Evolutionary conservation across 2,329 filamentous ascomycete genomes (phyloP).

Genomic region (Diaporthe sp.): DNA sequence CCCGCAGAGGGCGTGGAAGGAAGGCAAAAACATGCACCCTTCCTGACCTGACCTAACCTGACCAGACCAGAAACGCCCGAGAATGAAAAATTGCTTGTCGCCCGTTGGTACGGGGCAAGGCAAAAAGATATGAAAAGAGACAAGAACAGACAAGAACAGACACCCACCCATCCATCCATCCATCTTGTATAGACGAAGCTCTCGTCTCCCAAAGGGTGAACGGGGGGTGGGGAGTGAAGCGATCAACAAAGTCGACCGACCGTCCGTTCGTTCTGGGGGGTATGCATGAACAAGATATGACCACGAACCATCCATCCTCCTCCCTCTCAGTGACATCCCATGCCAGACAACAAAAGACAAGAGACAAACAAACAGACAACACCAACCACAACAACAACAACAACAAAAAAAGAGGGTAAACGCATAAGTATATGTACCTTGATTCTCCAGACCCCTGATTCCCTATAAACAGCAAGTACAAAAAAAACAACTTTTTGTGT

Average conservation of each 20-base stretch:
- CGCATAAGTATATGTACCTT: constrained; percentile 23
- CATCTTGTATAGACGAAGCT: background rate
- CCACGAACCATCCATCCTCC: background rate
- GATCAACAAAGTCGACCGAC: background rate
- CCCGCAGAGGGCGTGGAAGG: too few species aligned
- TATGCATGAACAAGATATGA: constrained; percentile 5
- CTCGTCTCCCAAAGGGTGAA: background rate
- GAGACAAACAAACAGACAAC: background rate
- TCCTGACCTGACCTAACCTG: background rate
- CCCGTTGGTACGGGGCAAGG: background rate
- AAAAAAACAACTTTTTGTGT: constrained; percentile 4
- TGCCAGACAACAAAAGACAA: background rate
- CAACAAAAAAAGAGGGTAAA: background rate
- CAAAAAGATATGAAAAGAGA: too few species aligned
- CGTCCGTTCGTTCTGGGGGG: constrained; percentile 2
- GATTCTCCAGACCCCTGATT: background rate
- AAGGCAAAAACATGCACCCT: background rate
- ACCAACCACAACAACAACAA: background rate
- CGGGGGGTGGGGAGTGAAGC: background rate
- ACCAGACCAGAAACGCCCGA: constrained; percentile 6
- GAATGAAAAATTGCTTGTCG: background rate
- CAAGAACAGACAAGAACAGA: too few species aligned
- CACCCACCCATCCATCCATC: too few species aligned
- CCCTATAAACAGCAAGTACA: constrained; percentile 5
- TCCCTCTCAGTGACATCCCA: background rate